Percentiles rank a stretch among this genome's conserved stretches.
Conservation (phyloP, 2,329 filamentous ascomycete species). For the Exserohilum rostratum region DNA sequence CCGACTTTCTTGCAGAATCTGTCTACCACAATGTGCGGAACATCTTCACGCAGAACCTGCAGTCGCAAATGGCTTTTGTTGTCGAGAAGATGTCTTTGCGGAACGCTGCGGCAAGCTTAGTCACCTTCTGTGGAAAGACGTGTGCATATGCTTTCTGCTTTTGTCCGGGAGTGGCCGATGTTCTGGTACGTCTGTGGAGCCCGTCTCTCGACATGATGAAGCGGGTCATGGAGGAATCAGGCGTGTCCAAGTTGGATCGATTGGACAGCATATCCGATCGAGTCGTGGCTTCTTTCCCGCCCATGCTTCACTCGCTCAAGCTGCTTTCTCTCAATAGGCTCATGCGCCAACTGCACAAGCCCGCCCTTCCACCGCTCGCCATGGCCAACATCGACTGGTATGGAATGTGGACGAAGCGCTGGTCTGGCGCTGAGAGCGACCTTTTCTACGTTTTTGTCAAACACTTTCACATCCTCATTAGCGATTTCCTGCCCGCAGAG, state of each 20-base stretch:
- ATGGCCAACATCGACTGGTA: slow-evolving; percentile 81
- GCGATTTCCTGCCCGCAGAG: slow-evolving; percentile 62
- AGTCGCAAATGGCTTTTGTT: slow-evolving; percentile 84
- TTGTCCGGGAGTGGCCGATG: slow-evolving; percentile 82
- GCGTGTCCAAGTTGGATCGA: slow-evolving; percentile 62
- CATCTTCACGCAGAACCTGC: slow-evolving; percentile 81
- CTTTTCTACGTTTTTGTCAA: slow-evolving; percentile 92
- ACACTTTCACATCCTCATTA: slow-evolving; percentile 79
- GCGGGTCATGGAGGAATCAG: slow-evolving; percentile 72
- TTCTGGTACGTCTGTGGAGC: slow-evolving; percentile 82
- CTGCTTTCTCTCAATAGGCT: slow-evolving; percentile 67
- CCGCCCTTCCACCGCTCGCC: slow-evolving; percentile 69
- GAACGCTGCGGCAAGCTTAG: slow-evolving; percentile 67
- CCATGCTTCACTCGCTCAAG: slow-evolving; percentile 64
- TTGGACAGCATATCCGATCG: slow-evolving; percentile 61
- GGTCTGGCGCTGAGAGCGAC: slow-evolving; percentile 86
- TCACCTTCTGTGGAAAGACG: slow-evolving; percentile 87
- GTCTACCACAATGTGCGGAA: slow-evolving; percentile 88
- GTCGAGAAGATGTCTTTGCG: slow-evolving; percentile 86
- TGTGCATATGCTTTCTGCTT: slow-evolving; percentile 95
- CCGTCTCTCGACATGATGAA: slow-evolving; percentile 71
- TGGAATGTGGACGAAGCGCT: slow-evolving; percentile 81
- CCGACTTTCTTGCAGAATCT: slow-evolving; percentile 74
- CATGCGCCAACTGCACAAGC: slow-evolving; percentile 66
- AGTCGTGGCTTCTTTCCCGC: slow-evolving; percentile 73